phyloP scores from a whole-genome alignment of 139 green algal species.

The Picochlorum costavermella region DNA sequence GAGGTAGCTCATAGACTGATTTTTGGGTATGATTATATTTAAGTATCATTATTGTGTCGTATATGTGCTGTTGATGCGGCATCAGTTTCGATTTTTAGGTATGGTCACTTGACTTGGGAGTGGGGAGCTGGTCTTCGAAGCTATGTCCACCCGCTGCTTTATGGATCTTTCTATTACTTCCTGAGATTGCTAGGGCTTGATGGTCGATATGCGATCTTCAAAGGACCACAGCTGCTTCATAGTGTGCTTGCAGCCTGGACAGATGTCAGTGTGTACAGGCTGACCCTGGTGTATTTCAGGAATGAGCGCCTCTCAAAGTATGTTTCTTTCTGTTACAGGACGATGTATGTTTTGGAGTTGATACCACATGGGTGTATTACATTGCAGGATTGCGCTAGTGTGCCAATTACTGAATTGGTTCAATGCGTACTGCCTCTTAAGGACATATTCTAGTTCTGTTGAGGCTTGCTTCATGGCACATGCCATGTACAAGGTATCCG shows the following conservation, averaged over 20 bases:
- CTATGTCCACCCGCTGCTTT: constrained; percentile 56
- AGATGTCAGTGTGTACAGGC: constrained; percentile 33
- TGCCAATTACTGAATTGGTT: constrained; percentile 63
- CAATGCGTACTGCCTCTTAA: constrained; percentile 49
- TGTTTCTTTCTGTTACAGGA: not conserved
- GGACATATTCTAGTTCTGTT: constrained; percentile 57
- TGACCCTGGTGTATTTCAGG: not conserved
- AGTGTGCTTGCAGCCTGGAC: constrained; percentile 28
- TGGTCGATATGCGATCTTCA: constrained; percentile 13
- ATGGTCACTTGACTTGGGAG: constrained; percentile 68
- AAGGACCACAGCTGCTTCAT: constrained; percentile 37
- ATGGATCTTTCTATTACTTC: constrained; percentile 39
- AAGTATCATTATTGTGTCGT: not conserved
- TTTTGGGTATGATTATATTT: constrained; percentile 41
- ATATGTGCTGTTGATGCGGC: not conserved
- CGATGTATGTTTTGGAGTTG: not conserved
- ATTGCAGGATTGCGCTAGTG: constrained; percentile 34
- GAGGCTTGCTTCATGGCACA: constrained; percentile 32
- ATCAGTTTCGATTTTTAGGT: constrained; percentile 22
- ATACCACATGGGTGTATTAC: not conserved
- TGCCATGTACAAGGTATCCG: constrained; percentile 21
- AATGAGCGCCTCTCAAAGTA: not conserved
- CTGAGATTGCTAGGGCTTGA: constrained; percentile 22
- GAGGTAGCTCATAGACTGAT: constrained; percentile 58
- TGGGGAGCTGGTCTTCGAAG: constrained; percentile 47